phyloP scores from a whole-genome alignment of 2,329 filamentous ascomycete genomes.

The Aspergillus japonicus region DNA sequence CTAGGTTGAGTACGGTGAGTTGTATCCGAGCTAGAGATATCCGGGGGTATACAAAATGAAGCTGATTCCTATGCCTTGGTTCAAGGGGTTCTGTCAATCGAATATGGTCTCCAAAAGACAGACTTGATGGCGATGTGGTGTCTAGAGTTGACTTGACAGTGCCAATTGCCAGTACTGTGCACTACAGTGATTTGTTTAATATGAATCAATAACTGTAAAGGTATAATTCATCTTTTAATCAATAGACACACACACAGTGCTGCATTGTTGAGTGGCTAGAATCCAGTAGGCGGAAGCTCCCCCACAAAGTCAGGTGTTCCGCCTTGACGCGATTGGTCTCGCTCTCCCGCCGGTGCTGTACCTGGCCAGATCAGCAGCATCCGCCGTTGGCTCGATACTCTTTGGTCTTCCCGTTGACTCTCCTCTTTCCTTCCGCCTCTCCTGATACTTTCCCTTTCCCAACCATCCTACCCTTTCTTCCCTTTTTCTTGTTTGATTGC shows the following conservation, averaged over 20 bases:
- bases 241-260: neutral
- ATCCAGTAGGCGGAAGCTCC: slow-evolving; percentile 1
- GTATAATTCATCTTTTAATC: too few species aligned
- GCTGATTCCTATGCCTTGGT: neutral
- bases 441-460: slow-evolving; percentile 1
- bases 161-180: too few species aligned
- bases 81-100: too few species aligned
- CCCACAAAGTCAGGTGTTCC: slow-evolving; percentile 31
- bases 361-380: slow-evolving; percentile 18
- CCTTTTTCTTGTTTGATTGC: slow-evolving; percentile 8
- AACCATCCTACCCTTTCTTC: slow-evolving; percentile 13
- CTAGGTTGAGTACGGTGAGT: too few species aligned
- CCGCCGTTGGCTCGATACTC: slow-evolving; percentile 30
- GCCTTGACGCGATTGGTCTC: slow-evolving; percentile 17
- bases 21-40: too few species aligned
- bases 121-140: too few species aligned
- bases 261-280: slow-evolving; percentile 3
- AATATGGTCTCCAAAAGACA: too few species aligned
- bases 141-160: too few species aligned
- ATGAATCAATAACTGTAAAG: too few species aligned
- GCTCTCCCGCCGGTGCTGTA: slow-evolving; percentile 1
- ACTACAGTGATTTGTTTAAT: too few species aligned
- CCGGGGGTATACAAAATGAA: neutral
- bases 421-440: slow-evolving; percentile 8
- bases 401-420: slow-evolving; percentile 18